phyloP scores from a whole-genome alignment of 495 filamentous ascomycete species.

The Penicillium macrosclerotiorum region DNA sequence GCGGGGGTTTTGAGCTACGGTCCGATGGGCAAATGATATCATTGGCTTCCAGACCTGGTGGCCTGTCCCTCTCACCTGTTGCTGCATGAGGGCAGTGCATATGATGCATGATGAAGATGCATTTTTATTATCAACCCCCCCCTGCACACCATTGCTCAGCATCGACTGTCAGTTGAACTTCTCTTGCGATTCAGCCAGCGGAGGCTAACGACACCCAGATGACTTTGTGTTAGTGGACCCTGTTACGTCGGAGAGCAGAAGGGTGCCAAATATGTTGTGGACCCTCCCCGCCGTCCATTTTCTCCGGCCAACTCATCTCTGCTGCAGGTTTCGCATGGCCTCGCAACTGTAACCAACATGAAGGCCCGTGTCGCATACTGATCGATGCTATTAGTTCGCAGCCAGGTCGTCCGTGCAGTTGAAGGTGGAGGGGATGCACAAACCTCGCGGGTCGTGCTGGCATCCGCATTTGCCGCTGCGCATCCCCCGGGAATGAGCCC shows the following conservation, averaged over 20 bases:
- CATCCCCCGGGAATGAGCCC: not conserved
- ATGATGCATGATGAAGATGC: not conserved
- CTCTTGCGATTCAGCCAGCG: too few relatives aligned
- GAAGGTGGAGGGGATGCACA: constrained; percentile 9
- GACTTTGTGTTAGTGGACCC: too few relatives aligned
- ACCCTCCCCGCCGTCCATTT: constrained; percentile 3
- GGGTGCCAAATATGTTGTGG: constrained; percentile 3
- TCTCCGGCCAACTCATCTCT: not conserved
- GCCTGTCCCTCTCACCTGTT: too few relatives aligned
- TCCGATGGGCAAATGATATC: not conserved
- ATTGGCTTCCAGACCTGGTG: constrained; percentile 2
- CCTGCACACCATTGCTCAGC: too few relatives aligned
- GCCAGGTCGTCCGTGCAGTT: constrained; percentile 1
- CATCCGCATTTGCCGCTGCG: constrained; percentile 21
- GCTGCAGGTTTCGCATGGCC: not conserved
- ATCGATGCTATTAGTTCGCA: not conserved
- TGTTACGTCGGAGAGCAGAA: not conserved
- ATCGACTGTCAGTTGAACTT: too few relatives aligned
- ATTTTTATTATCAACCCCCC: constrained; percentile 20
- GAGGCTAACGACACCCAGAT: too few relatives aligned
- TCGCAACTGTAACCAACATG: not conserved
- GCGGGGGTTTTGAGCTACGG: constrained; percentile 4
- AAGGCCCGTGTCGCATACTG: not conserved
- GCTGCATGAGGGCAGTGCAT: not conserved
- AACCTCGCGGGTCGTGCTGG: constrained; percentile 3